Percentiles rank a stretch among this genome's conserved stretches.
Conservation (phyloP, 1,139 yeast species). For the Sugiyamaella sp. region DNA sequence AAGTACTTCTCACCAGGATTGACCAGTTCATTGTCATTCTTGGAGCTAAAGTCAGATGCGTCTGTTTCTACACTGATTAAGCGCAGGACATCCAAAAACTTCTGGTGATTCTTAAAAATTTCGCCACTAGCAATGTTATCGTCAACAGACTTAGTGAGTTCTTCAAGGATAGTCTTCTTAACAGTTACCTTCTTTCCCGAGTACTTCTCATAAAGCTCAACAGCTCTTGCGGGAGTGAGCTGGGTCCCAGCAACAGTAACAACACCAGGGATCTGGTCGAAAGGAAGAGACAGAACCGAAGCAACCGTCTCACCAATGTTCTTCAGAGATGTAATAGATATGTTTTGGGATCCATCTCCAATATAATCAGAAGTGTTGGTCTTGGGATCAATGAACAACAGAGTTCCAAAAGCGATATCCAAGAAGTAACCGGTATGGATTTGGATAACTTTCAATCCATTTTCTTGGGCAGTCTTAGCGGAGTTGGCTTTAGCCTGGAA, state of each 20-base stretch:
- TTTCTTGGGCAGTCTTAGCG: conserved; percentile 46
- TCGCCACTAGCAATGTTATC: conserved; percentile 25
- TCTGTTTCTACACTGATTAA: conserved; percentile 44
- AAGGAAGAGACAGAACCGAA: conserved; percentile 47
- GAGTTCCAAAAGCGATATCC: conserved; percentile 32
- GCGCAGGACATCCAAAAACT: conserved; percentile 29
- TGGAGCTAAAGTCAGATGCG: conserved; percentile 43
- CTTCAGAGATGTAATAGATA: conserved; percentile 44
- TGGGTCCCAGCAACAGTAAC: conserved; percentile 50
- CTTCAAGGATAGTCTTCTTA: conserved; percentile 42
- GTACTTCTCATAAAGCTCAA: conserved; percentile 48
- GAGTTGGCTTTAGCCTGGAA: conserved; percentile 48
- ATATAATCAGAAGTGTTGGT: conserved; percentile 39
- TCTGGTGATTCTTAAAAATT: conserved; percentile 15
- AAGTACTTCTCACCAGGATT: conserved; percentile 54
- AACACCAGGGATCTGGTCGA: conserved; percentile 50
- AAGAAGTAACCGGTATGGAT: conserved; percentile 52
- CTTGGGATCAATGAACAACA: conserved; percentile 18
- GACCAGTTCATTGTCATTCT: conserved; percentile 53
- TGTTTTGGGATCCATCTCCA: conserved; percentile 41
- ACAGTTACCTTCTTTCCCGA: conserved; percentile 45
- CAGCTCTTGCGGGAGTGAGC: conserved; percentile 47
- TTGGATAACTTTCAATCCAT: conserved; percentile 57
- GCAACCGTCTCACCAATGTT: conserved; percentile 58
- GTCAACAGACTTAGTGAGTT: conserved; percentile 43